phyloP scores from a whole-genome alignment of 225 moss, liverwort and hornwort genomes.

The Sphagnum contortum region DNA sequence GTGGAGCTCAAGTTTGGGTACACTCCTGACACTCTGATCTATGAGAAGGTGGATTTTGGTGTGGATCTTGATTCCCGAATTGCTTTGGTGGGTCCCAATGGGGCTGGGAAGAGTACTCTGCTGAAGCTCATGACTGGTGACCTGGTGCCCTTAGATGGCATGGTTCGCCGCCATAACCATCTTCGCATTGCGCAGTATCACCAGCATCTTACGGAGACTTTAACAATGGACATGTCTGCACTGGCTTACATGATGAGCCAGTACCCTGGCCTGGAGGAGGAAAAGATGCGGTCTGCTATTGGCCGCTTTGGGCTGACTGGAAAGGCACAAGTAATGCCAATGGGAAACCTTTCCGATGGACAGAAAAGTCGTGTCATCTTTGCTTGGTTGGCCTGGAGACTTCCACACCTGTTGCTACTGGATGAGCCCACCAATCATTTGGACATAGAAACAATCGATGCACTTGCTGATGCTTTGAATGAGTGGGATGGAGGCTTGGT shows the following conservation, averaged over 20 bases:
- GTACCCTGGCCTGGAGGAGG: conserved; percentile 85
- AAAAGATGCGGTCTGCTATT: conserved; percentile 92
- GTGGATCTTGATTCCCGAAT: conserved; percentile 85
- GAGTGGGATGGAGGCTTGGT: conserved; percentile 87
- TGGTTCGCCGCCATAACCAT: conserved; percentile 87
- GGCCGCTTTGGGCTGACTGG: conserved; percentile 82
- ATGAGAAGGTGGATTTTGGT: conserved; percentile 75
- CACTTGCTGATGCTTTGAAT: conserved; percentile 76
- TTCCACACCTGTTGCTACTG: conserved; percentile 64
- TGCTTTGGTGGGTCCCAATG: conserved; percentile 80
- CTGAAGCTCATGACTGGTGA: conserved; percentile 88
- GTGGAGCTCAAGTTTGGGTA: conserved; percentile 76
- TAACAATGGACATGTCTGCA: conserved; percentile 59
- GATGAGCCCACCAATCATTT: conserved; percentile 95
- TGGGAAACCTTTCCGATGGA: conserved; percentile 86
- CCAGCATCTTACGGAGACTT: conserved; percentile 73
- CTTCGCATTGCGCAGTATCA: conserved; percentile 88
- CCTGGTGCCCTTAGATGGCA: conserved; percentile 67
- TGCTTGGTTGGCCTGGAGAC: conserved; percentile 88
- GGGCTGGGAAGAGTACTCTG: conserved; percentile 83
- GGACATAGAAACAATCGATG: conserved; percentile 86
- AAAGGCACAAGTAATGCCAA: conserved; percentile 85
- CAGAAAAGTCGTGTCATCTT: conserved; percentile 87
- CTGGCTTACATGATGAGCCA: conserved; percentile 83
- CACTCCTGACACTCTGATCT: conserved; percentile 42